Conservation (phyloP, 495 filamentous ascomycete species). For the Parathielavia appendiculata region DNA sequence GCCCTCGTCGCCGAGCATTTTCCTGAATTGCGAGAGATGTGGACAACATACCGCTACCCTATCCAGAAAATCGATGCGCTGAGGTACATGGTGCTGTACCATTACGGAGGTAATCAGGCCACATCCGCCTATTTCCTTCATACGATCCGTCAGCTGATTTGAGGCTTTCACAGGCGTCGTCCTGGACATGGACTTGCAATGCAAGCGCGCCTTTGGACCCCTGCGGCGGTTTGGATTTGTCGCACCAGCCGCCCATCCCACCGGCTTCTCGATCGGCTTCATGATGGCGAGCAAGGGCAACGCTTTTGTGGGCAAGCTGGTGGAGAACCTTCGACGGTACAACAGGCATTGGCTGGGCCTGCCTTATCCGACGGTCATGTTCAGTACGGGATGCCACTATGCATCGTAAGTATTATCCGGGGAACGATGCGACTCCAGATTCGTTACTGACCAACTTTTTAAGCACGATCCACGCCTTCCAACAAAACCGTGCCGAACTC, state of each 20-base stretch:
- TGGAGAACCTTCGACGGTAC: conserved; percentile 31
- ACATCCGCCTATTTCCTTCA: not conserved
- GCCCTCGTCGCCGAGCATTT: conserved; percentile 30
- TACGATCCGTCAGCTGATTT: not conserved
- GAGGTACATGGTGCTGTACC: conserved; percentile 37
- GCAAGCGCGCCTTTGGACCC: conserved; percentile 36
- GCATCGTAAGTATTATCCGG: conserved; percentile 28
- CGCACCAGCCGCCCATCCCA: conserved; percentile 36
- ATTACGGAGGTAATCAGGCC: conserved; percentile 29
- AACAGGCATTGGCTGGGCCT: conserved; percentile 38
- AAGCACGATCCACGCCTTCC: conserved; percentile 35
- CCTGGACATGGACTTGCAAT: conserved; percentile 42
- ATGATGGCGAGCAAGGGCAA: conserved; percentile 39
- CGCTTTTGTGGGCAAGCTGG: conserved; percentile 31
- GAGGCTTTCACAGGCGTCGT: conserved; percentile 25
- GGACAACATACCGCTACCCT: conserved; percentile 30
- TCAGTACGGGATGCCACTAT: conserved; percentile 43
- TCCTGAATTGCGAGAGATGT: conserved; percentile 28
- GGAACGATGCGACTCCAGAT: not conserved
- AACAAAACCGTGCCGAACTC: conserved; percentile 28
- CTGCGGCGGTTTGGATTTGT: conserved; percentile 40
- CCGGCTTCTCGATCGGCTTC: conserved; percentile 41
- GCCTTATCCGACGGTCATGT: conserved; percentile 43
- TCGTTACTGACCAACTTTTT: conserved; percentile 3
- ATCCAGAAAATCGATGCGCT: conserved; percentile 37